phyloP scores from a whole-genome alignment of 208 protist species.

The Wallacemonas sp. region DNA sequence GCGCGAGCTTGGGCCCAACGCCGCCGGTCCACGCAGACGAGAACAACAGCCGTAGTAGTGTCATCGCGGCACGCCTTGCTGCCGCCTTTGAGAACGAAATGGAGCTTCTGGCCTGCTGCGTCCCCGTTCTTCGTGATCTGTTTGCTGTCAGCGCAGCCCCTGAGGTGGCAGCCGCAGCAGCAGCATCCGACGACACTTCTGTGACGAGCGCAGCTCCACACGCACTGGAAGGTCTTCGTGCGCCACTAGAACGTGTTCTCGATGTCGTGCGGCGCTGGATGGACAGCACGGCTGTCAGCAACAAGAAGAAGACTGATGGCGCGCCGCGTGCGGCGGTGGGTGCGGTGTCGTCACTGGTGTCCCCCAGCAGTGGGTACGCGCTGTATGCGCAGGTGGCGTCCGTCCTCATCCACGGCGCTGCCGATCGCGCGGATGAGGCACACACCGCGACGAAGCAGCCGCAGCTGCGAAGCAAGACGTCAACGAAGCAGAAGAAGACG shows the following conservation, averaged over 20 bases:
- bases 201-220: not conserved
- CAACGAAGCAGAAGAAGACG: constrained; percentile 18
- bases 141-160: not conserved
- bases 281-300: not conserved
- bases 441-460: constrained; percentile 9
- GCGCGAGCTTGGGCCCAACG: too few species aligned
- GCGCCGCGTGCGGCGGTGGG: not conserved
- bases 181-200: too few species aligned
- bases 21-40: too few species aligned
- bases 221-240: not conserved
- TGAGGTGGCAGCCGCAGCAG: too few species aligned
- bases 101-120: constrained; percentile 13
- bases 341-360: not conserved
- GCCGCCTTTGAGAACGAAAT: not conserved
- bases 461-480: too few species aligned
- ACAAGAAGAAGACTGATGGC: too few species aligned
- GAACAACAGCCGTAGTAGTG: too few species aligned
- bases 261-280: not conserved
- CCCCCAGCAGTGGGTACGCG: constrained; percentile 32
- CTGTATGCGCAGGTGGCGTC: constrained; percentile 67
- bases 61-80: not conserved
- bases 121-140: constrained; percentile 7
- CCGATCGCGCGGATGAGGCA: constrained; percentile 4
- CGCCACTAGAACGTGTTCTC: not conserved
- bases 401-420: constrained; percentile 49